Percentiles rank a stretch among this genome's conserved stretches.
phyloP scores from a whole-genome alignment of 2,329 filamentous ascomycete species.

The Xylogone sp. region DNA sequence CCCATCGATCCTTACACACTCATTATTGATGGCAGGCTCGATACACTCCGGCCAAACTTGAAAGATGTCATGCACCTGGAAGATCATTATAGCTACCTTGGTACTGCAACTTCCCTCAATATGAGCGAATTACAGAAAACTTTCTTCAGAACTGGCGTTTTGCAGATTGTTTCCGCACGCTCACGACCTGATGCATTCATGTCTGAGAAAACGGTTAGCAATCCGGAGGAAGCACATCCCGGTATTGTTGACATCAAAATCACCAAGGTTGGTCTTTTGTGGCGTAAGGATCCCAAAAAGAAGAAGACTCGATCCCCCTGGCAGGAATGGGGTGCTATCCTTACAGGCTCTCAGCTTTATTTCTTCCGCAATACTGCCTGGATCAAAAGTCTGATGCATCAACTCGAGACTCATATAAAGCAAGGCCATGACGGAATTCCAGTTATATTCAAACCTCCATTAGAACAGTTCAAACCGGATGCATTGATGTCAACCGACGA shows the following conservation, averaged over 20 bases:
- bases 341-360: constrained; percentile 95
- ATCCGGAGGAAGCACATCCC: constrained; percentile 81
- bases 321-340: constrained; percentile 97
- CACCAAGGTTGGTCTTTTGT: constrained; percentile 90
- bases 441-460: constrained; percentile 83
- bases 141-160: constrained; percentile 84
- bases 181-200: constrained; percentile 95
- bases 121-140: constrained; percentile 79
- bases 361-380: constrained; percentile 92
- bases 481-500: constrained; percentile 90
- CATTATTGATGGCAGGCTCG: constrained; percentile 85
- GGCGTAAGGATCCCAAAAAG: constrained; percentile 92
- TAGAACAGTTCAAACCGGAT: constrained; percentile 92
- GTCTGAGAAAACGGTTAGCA: constrained; percentile 78
- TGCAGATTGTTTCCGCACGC: constrained; percentile 92
- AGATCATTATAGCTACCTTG: constrained; percentile 86
- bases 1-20: constrained; percentile 93
- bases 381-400: constrained; percentile 86
- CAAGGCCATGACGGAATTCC: constrained; percentile 71
- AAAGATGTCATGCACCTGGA: constrained; percentile 92
- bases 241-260: constrained; percentile 97
- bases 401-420: constrained; percentile 79
- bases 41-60: constrained; percentile 76
- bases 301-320: constrained; percentile 92
- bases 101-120: constrained; percentile 71